Base-by-base conservation (phyloP, 176 grass and related monocot genomes). In the Dactylis glomerata region DNA sequence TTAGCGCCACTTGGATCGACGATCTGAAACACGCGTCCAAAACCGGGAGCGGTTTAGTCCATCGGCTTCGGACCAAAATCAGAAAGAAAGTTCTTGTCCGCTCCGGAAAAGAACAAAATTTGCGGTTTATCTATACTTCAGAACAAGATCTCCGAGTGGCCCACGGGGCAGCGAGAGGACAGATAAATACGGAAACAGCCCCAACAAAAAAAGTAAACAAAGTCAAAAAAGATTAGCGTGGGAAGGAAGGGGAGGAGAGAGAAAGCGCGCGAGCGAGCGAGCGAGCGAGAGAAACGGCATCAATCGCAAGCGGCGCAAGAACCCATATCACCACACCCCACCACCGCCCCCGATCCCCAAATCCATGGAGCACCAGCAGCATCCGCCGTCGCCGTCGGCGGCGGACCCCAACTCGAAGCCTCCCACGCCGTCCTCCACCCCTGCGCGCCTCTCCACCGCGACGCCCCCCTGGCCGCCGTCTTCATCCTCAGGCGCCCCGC, bases 261-360 rank as follows among this genome's bases (percentile, higher is more conserved):
- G 89, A 90, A 50, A 83, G 73, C 66, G 85, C 84, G 88, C 68
- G 89, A n/a, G n/a, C n/a, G n/a, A n/a, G n/a, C n/a, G n/a, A 58
- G 78, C 26, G 83, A 64, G 84, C 89, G 82, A 87, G 57, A 41
- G 20, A 26, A 28, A 45, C 57, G 26, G 30, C 49, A 61, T 27
- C 66, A 45, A 46, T 46, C 54, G 22, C 14, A 13, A 77, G n/a
- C 40, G 70, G 46, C 49, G 46, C 69, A 41, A 71, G 68, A 58
- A 46, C 20, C 86, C 36, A 26, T 23, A 36, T 54, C 66, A 22
- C 58, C 73, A 72, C 5, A 41, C 23, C n/a, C 27, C 73, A 1
- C 30, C 10, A 22, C 77, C 4, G 66, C 9, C 9, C 56, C 38
- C 56, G 75, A 90, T 87, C 87, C 82, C 77, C 70, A 85, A 89